Base-by-base conservation (phyloP, 371 early-diverging fungal species). In the Funneliformis caledonium region DNA sequence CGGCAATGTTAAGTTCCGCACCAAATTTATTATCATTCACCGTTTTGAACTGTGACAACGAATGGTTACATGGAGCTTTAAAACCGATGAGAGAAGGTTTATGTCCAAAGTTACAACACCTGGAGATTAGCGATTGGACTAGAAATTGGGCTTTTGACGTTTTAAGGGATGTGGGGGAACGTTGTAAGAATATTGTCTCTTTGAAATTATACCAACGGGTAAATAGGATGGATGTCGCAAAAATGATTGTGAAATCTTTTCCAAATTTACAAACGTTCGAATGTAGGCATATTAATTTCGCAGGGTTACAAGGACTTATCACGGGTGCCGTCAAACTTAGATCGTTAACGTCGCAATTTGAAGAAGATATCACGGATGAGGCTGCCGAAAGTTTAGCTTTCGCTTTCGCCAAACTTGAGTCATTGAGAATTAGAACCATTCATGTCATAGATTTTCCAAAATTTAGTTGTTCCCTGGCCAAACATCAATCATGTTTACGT, bases 251-350 rank as follows among this genome's bases (percentile, higher is more conserved):
- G 10, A 70, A 70, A 11, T 70, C 70, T 9, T 70, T 70, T 22
- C 70, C 70, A 47, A 70, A 70, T 70, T 22, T 70, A 11, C 70
- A 70, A 70, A 43, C 47, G n/a, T 70, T 70, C 19, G 70, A 70
- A 70, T 70, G 70, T 45, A 70, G 45, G 45, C 45, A 70, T n/a
- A 70, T 70, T 70, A 70, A 70, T 45, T 42, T 43, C 19, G 70
- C 45, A 45, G 70, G 70, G 22, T 70, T 70, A 70, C 19, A 47
- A 70, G 70, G 70, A 10, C 70, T 70, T 43, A 47, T 70, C 16
- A 70, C 47, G n/a, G 70, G 70, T n/a, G 42, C 45, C n/a, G 2
- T 2, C 9, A 70, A 70, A 22, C 10, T 70, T 2, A 70, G 45
- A 70, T 70, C 70, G 43, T 70, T 70, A 70, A 70, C 43, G 12